Evolutionary conservation across 345 rosid species (phyloP), one percentile per base, ranked within the genome.

Genomic region (Theobroma cacao): DNA sequence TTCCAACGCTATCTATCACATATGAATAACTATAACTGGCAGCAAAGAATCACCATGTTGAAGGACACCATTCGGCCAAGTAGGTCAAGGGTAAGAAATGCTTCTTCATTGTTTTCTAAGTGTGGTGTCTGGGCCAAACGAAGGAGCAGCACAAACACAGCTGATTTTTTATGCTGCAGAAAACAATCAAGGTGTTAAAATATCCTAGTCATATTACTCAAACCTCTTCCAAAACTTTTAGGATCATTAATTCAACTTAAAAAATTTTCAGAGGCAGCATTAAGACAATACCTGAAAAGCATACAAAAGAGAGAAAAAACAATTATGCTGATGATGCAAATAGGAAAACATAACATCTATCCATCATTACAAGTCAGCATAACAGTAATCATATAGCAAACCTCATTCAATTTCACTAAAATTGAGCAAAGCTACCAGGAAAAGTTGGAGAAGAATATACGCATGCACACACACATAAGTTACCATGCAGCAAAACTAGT

Each of bases 31-130:
- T 47, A 55, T 1, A 78, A 62, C 45, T n/a, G 10, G 62, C 22
- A 68, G n/a, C 26, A 64, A 60, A 55, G 31, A 78, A 69, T 86
- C 88, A 95, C 99, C 96, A 22, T 81, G 88, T 88, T 91, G 81
- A 80, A 94, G 74, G 95, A 91, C 76, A 92, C 91, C 93, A 96
- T 88, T 74, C 91, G 89, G 81, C 82, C 80, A 72, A 96, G 87
- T 65, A 96, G 89, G 79, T 94, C 97, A 45, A 96, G 91, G 82
- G 78, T 88, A 83, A 66, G 86, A 87, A 82, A 78, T 72, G 86
- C 86, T 82, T 94, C 95, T 73, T 82, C 77, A 31, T 84, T 91
- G 77, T 83, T 82, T 79, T 90, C 97, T 56, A 75, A 77, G 69
- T 86, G 85, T 56, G 77, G 85, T 81, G 79, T 89, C 75, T 91